Percentiles rank a stretch among this genome's conserved stretches.
phyloP scores from a whole-genome alignment of 2,329 filamentous ascomycete genomes.

The Nemania bipapillata region DNA sequence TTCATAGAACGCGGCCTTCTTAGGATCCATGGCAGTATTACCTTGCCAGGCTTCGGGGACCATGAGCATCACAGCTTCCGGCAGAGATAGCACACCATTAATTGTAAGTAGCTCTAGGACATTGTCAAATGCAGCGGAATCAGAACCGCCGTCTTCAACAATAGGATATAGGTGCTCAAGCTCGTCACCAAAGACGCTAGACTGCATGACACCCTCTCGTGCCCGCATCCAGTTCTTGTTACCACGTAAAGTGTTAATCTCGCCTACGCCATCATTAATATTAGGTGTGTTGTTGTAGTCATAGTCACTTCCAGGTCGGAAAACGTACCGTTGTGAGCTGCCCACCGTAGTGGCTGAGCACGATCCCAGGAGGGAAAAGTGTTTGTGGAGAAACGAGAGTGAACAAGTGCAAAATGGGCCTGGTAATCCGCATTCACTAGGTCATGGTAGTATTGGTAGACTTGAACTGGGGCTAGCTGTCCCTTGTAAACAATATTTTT shows the following conservation, averaged over 20 bases:
- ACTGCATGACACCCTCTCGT: conserved; percentile 93
- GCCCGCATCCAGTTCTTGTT: conserved; percentile 99
- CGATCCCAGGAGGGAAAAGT: conserved; percentile 99
- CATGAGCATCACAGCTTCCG: conserved; percentile 98
- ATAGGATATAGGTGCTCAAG: conserved; percentile 91
- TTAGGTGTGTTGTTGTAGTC: conserved; percentile 13
- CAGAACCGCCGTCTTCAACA: conserved; percentile 94
- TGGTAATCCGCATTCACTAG: conserved; percentile 96
- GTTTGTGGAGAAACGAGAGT: conserved; percentile 97
- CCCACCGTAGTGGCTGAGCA: conserved; percentile 94
- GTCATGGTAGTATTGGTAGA: conserved; percentile 98
- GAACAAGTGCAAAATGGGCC: conserved; percentile 94
- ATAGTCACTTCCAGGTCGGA: conserved; percentile 28
- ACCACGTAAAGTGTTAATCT: conserved; percentile 95
- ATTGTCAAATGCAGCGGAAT: conserved; percentile 97
- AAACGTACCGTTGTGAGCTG: conserved; percentile 85
- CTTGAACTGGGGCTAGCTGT: conserved; percentile 90
- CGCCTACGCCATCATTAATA: conserved; percentile 59
- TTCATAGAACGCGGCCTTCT: conserved; percentile 97
- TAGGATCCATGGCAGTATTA: conserved; percentile 88
- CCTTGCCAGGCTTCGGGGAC: conserved; percentile 98
- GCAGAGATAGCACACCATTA: conserved; percentile 93
- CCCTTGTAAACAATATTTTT: conserved; percentile 99
- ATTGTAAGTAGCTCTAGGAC: conserved; percentile 93
- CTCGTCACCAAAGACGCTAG: conserved; percentile 90